Base-by-base conservation (phyloP, 768 basidiomycete species). In the Phanerodontia chrysosporium region DNA sequence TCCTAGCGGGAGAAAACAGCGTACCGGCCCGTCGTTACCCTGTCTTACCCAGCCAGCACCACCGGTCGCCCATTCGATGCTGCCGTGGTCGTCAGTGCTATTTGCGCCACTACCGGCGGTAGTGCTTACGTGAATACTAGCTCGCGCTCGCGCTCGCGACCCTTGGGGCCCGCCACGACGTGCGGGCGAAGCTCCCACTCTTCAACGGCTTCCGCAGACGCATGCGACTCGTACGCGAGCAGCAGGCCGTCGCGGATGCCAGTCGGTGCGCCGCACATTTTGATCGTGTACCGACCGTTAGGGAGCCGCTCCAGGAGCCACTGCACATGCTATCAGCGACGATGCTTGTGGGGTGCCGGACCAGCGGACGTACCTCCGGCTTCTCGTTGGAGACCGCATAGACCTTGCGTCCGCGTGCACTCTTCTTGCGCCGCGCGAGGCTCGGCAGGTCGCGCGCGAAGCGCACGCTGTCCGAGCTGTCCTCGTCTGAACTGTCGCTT, bases 41-140 rank as follows among this genome's bases (percentile, higher is more conserved):
- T 56, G 55, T 13, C 55, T 39, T 7, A 56, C 55, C 55, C 55
- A 56, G 6, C 55, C 55, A 3, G 55, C 55, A 16, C 55, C 55
- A 14, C 55, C 55, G 2, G 29, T 24, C 10, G 55, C 55, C 55
- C 55, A 56, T 29, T 56, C 55, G 25, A 56, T 45, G 24, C 39
- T 42, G 18, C 18, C 4, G 10, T 25, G 22, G 22, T 28, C 9
- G 14, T 25, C 48, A 49, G 24, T 16, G 5, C n/a, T 24, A 12
- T 18, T 7, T 42, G 39, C 39, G 16, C 18, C 10, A 18, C 18
- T 4, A 18, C 6, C 10, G 16, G 39, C 39, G 4, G 39, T 8
- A 42, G 16, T 5, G 18, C 39, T 18, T 4, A 42, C 39, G 46
- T 48, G 46, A 24, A 48, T 22, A 48, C 46, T 3, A 48, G 24